phyloP scores from a whole-genome alignment of 75 land plant genomes.

The Larix kaempferi region DNA sequence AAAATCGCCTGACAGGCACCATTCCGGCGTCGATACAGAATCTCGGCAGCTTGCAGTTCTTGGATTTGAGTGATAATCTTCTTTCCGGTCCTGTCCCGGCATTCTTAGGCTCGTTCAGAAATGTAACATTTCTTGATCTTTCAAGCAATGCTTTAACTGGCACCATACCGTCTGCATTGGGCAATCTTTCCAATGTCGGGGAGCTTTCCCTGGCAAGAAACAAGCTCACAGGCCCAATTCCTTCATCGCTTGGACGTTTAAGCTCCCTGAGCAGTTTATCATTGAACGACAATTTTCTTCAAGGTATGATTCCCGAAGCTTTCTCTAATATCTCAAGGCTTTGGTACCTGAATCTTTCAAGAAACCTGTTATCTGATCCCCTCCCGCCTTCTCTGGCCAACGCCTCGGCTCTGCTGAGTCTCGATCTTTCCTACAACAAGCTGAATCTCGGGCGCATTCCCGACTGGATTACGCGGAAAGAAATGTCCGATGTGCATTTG shows the following conservation, averaged over 20 bases:
- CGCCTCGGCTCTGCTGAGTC: slow-evolving; percentile 39
- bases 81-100: slow-evolving; percentile 58
- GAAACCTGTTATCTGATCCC: slow-evolving; percentile 49
- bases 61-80: slow-evolving; percentile 57
- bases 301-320: slow-evolving; percentile 54
- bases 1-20: slow-evolving; percentile 45
- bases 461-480: slow-evolving; percentile 41
- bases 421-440: slow-evolving; percentile 59
- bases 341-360: slow-evolving; percentile 53
- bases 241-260: slow-evolving; percentile 44
- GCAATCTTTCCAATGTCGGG: slow-evolving; percentile 17
- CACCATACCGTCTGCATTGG: slow-evolving; percentile 45
- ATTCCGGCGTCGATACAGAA: slow-evolving; percentile 38
- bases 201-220: slow-evolving; percentile 53
- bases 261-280: slow-evolving; percentile 41
- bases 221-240: slow-evolving; percentile 61
- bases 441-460: slow-evolving; percentile 47
- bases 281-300: slow-evolving; percentile 33
- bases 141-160: slow-evolving; percentile 70
- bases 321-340: slow-evolving; percentile 39
- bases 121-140: slow-evolving; percentile 53
- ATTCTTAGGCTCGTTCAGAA: slow-evolving; percentile 38
- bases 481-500: slow-evolving; percentile 41
- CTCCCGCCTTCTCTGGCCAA: slow-evolving; percentile 29
- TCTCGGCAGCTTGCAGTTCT: slow-evolving; percentile 27